phyloP scores from a whole-genome alignment of 441 rosid species.

The Croton setiger region DNA sequence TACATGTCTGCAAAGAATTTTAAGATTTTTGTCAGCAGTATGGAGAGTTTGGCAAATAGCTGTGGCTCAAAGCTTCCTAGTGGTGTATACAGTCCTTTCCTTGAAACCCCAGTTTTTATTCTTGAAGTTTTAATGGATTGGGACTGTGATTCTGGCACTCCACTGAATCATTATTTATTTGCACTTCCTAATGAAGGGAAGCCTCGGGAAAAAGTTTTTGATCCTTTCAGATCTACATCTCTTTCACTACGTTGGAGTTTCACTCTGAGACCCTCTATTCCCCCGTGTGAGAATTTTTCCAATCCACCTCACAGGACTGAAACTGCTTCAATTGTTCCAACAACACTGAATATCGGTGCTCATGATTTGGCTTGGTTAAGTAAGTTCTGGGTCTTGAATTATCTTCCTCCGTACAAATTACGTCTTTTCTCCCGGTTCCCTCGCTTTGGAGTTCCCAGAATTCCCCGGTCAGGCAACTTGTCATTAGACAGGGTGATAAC shows the following conservation, averaged over 20 bases:
- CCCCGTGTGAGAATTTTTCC: slow-evolving; percentile 33
- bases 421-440: slow-evolving; percentile 92
- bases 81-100: slow-evolving; percentile 53
- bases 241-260: slow-evolving; percentile 89
- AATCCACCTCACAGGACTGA: slow-evolving; percentile 44
- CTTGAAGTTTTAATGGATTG: slow-evolving; percentile 93
- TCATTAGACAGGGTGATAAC: slow-evolving; percentile 94
- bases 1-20: slow-evolving; percentile 74
- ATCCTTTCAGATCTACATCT: slow-evolving; percentile 97
- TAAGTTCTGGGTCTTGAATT: slow-evolving; percentile 83
- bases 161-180: slow-evolving; percentile 89
- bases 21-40: slow-evolving; percentile 80
- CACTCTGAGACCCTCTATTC: slow-evolving; percentile 60
- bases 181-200: slow-evolving; percentile 88
- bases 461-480: slow-evolving; percentile 82
- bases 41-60: slow-evolving; percentile 74
- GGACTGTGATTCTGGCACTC: slow-evolving; percentile 93
- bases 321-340: slow-evolving; percentile 43
- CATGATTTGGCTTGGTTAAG: slow-evolving; percentile 96
- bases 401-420: slow-evolving; percentile 92
- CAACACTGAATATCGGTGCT: slow-evolving; percentile 80
- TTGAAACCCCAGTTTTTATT: slow-evolving; percentile 72
- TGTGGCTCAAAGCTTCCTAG: slow-evolving; percentile 64
- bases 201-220: slow-evolving; percentile 81
- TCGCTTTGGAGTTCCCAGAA: slow-evolving; percentile 89